Evolutionary conservation across 768 basidiomycete genomes (phyloP).

Genomic region (Phanerodontia chrysosporium): DNA sequence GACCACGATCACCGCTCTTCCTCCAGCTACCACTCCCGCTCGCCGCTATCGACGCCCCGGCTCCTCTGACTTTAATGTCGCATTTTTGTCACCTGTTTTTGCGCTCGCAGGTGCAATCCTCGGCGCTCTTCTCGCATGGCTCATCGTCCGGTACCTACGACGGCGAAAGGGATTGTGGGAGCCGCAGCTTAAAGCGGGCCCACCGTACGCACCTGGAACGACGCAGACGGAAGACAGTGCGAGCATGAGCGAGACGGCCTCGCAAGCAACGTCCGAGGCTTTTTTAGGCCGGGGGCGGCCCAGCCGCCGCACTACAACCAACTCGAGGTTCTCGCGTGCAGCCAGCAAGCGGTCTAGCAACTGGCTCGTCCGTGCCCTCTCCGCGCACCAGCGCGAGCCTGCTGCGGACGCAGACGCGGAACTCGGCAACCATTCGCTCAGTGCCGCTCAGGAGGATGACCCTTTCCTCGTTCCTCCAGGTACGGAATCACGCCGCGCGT

Average conservation of each 20-base stretch:
- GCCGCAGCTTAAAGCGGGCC: constrained; percentile 22
- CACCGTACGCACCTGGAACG: constrained; percentile 22
- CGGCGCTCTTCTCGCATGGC: constrained; percentile 21
- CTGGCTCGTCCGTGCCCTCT: constrained; percentile 16
- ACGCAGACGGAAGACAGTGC: neutral
- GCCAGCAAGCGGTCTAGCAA: constrained; percentile 1
- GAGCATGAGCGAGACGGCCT: neutral
- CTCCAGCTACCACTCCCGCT: constrained; percentile 18
- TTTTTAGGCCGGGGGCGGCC: constrained; percentile 8
- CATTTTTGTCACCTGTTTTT: constrained; percentile 28
- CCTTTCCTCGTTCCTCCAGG: constrained; percentile 9
- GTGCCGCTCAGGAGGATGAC: constrained; percentile 8
- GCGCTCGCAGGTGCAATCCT: constrained; percentile 20
- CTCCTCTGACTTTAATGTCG: constrained; percentile 17
- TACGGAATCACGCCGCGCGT: neutral
- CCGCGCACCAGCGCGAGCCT: constrained; percentile 1
- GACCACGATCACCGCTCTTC: constrained; percentile 22
- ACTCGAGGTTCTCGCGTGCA: neutral
- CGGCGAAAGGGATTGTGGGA: neutral
- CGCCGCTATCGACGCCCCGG: neutral
- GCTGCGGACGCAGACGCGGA: neutral
- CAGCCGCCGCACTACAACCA: neutral
- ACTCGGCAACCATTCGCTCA: neutral
- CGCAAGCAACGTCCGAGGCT: neutral
- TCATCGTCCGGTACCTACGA: constrained; percentile 17